These are phyloP conservation scores for Rhodotorula glutinis DNA, from an alignment of 1,284 basidiomycete species.

Conservation along the genomic window DNA sequence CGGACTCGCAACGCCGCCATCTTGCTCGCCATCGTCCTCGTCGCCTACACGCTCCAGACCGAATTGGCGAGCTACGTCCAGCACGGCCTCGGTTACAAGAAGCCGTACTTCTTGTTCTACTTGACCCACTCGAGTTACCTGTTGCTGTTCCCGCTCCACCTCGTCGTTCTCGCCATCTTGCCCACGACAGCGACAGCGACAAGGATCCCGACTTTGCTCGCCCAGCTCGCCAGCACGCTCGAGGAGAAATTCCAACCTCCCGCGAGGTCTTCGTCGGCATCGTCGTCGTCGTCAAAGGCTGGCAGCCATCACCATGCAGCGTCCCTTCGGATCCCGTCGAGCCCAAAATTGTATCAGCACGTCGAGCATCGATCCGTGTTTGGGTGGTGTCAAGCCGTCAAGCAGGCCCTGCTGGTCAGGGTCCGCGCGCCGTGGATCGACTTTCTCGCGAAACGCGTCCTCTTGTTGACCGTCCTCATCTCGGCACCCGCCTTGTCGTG, in stretches of 20 bases:
- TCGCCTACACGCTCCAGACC: slow-evolving; percentile 38
- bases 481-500: slow-evolving; percentile 41
- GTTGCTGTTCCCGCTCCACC: neutral
- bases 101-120: slow-evolving; percentile 75
- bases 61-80: slow-evolving; percentile 63
- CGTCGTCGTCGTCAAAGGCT: neutral
- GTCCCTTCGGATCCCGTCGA: neutral
- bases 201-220: slow-evolving; percentile 20
- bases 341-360: neutral
- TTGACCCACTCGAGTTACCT: slow-evolving; percentile 42
- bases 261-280: no score
- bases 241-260: neutral
- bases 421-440: slow-evolving; percentile 18
- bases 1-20: neutral
- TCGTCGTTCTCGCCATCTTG: neutral
- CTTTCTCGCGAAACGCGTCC: slow-evolving; percentile 23
- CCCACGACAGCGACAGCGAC: neutral
- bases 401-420: slow-evolving; percentile 1
- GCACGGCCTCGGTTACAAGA: slow-evolving; percentile 63
- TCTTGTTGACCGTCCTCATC: slow-evolving; percentile 34
- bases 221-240: slow-evolving; percentile 1
- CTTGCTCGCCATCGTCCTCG: slow-evolving; percentile 19
- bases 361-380: slow-evolving; percentile 2
- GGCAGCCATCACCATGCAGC: neutral
- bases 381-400: neutral